Evolutionary conservation across 192 early-diverging fungal genomes (phyloP), one percentile per base, ranked within the genome.

Genomic region (Coemansia furcata): DNA sequence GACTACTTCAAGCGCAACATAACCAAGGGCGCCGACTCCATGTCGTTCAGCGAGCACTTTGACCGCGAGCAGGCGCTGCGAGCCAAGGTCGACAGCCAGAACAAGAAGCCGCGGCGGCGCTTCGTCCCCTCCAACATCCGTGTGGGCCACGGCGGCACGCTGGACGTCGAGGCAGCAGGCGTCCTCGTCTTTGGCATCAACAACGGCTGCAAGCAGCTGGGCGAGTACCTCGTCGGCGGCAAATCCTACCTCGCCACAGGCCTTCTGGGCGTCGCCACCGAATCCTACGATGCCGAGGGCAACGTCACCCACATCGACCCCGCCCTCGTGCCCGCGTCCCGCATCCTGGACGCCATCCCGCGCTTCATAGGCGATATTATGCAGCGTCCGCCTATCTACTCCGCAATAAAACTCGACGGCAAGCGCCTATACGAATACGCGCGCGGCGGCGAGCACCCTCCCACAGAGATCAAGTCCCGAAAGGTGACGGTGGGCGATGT

Each of bases 401-500:
- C 90, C 47, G 91, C 90, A 1, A 63, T 92, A 17, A 84, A 74
- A 33, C 78, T 93, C 37, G 83, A 91, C 40, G 91, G 91, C 23
- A 86, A 87, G 62, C 66, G 88, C 30, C 67, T 93, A 10, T 91
- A 92, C 58, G 86, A 92, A 17, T 92, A 92, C 69, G 90, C 91
- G 0, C 84, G 91, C 7, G 66, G 71, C 14, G 87, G 86, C 2
- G 54, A 75, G 9, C 7, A 15, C 9, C 37, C 66, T 1, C 80
- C 75, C 0, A 32, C 36, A 10, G 35, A 19, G 38, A 36, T 77
- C 33, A 60, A 66, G 54, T 30, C 75, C 14, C 64, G 80, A 0
- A 33, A 15, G 1, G 76, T 77, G n/a, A 26, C 60, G 10, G 62
- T 82, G 0, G 40, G 44, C 40, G 55, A 42, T 30, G 65, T 82